phyloP scores from a whole-genome alignment of 148 eudicot species.

The Vaccinium vitisidaea region DNA sequence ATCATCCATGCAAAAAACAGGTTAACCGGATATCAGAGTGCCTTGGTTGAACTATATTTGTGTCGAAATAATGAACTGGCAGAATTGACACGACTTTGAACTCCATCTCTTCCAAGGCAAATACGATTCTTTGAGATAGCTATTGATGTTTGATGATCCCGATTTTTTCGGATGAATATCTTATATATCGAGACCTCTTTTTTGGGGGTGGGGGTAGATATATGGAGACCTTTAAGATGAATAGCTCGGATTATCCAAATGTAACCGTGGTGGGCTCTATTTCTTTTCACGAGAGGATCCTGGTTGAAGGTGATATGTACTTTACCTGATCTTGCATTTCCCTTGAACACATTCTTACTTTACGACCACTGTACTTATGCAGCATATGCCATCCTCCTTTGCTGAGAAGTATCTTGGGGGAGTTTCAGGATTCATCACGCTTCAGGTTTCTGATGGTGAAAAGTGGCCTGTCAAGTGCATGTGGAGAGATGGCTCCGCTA shows the following conservation, averaged over 20 bases:
- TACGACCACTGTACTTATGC: conserved; percentile 1
- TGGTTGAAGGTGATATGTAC: not conserved
- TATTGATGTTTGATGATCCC: not conserved
- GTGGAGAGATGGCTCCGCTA: conserved; percentile 12
- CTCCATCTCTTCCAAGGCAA: not conserved
- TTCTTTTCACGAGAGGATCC: not conserved
- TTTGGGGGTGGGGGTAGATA: not conserved
- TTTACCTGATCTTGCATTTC: conserved; percentile 3
- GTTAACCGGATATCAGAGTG: not conserved
- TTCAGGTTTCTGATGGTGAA: conserved; percentile 29
- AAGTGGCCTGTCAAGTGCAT: conserved; percentile 34
- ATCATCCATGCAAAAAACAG: not conserved
- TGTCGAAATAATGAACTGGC: not conserved
- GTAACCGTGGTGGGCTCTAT: not conserved
- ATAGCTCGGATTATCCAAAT: not conserved
- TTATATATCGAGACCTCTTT: too few relatives aligned
- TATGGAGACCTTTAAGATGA: not conserved
- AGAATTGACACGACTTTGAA: not conserved
- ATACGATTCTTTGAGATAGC: not conserved
- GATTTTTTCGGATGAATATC: not conserved
- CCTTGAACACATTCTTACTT: not conserved
- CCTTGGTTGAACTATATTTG: not conserved
- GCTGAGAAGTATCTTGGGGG: conserved; percentile 27
- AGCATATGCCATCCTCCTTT: conserved; percentile 34
- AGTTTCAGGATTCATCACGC: conserved; percentile 18